phyloP scores from a whole-genome alignment of 208 protist genomes.

The Lotmaria passim region DNA sequence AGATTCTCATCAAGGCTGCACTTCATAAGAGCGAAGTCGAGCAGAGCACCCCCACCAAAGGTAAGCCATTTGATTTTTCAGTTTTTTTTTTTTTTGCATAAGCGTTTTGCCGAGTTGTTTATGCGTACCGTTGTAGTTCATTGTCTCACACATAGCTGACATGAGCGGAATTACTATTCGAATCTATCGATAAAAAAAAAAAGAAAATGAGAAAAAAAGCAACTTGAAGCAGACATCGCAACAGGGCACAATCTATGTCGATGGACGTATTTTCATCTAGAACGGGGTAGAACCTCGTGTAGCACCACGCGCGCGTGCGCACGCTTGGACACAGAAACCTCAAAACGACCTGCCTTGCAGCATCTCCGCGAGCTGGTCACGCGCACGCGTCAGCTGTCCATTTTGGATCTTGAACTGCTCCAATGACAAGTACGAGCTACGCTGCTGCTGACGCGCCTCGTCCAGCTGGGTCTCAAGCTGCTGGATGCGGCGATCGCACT shows the following conservation, averaged over 20 bases:
- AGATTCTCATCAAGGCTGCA: too few relatives aligned
- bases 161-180: too few relatives aligned
- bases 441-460: conserved; percentile 44
- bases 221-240: neutral
- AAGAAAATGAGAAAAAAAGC: neutral
- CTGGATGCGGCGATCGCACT: conserved; percentile 43
- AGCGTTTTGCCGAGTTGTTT: too few relatives aligned
- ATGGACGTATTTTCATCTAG: too few relatives aligned
- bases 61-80: too few relatives aligned
- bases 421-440: conserved; percentile 45
- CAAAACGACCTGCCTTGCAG: conserved; percentile 27
- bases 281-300: too few relatives aligned
- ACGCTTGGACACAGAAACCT: neutral
- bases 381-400: conserved; percentile 43
- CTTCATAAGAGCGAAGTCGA: too few relatives aligned
- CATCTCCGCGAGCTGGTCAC: conserved; percentile 52
- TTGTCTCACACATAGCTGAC: too few relatives aligned
- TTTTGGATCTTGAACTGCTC: conserved; percentile 70
- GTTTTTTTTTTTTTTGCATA: neutral
- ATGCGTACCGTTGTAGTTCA: too few relatives aligned
- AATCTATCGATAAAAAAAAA: neutral
- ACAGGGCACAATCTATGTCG: too few relatives aligned
- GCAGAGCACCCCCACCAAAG: too few relatives aligned
- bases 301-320: neutral
- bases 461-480: conserved; percentile 51